phyloP scores from a whole-genome alignment of 108 stramenopile genomes.

The Pseudonitzschia pungens region DNA sequence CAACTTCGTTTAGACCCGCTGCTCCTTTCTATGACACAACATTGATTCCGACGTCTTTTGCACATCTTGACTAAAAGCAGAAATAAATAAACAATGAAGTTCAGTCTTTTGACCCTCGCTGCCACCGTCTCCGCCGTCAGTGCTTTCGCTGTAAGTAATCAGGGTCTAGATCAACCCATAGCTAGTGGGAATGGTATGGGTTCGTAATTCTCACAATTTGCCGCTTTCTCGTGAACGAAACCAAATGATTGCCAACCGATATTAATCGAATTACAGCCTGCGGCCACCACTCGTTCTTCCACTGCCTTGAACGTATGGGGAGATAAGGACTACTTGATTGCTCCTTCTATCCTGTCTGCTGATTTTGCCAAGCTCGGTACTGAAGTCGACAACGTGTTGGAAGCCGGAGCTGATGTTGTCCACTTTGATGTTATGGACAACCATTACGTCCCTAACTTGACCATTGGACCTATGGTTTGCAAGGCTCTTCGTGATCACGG shows the following conservation, averaged over 20 bases:
- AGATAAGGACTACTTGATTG: conserved; percentile 95
- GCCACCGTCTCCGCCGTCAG: conserved; percentile 54
- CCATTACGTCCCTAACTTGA: conserved; percentile 98
- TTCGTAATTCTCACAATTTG: not conserved
- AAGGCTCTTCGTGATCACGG: conserved; percentile 97
- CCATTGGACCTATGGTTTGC: conserved; percentile 99
- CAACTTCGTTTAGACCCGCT: not conserved
- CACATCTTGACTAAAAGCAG: not conserved
- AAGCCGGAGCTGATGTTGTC: conserved; percentile 97
- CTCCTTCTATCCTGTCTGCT: conserved; percentile 98
- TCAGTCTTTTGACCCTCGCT: conserved; percentile 57
- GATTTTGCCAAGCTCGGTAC: conserved; percentile 95
- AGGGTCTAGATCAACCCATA: too few relatives aligned
- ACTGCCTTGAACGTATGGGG: conserved; percentile 84
- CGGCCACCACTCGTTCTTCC: conserved; percentile 24
- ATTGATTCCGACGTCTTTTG: not conserved
- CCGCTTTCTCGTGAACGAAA: too few relatives aligned
- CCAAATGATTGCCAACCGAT: too few relatives aligned
- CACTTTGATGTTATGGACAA: conserved; percentile 99
- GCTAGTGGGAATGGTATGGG: too few relatives aligned
- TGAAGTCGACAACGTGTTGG: conserved; percentile 96
- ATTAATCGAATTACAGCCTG: not conserved
- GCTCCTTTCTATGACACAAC: not conserved
- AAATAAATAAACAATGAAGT: conserved; percentile 60
- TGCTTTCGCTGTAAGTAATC: conserved; percentile 65